phyloP scores from a whole-genome alignment of 2,329 filamentous ascomycete genomes.

The Neonectria faginata region DNA sequence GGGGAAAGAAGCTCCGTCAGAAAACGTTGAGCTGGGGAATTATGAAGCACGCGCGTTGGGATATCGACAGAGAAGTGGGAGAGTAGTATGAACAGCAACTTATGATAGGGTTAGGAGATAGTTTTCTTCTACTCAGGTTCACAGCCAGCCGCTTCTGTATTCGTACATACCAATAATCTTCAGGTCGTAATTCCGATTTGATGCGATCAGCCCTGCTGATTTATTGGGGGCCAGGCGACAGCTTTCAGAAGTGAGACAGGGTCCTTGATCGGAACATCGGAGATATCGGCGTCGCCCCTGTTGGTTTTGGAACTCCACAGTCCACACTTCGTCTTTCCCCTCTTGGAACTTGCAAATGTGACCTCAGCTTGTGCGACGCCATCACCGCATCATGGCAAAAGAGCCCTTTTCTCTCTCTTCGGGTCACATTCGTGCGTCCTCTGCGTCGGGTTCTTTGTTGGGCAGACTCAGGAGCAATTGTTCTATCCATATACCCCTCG shows the following conservation, averaged over 20 bases:
- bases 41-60: slow-evolving; percentile 30
- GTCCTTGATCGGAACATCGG: not conserved
- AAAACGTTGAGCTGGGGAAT: slow-evolving; percentile 23
- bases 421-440: not conserved
- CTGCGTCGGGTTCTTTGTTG: not conserved
- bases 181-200: not conserved
- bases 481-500: not conserved
- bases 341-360: not conserved
- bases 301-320: not conserved
- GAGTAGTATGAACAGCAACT: slow-evolving; percentile 14
- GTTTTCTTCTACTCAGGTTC: too few species aligned
- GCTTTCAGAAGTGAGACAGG: not conserved
- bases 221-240: not conserved
- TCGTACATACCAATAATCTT: not conserved
- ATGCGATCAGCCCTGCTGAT: not conserved
- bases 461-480: not conserved
- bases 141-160: too few species aligned
- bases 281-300: not conserved
- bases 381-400: not conserved
- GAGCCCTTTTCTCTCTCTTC: not conserved
- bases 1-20: slow-evolving; percentile 54
- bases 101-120: too few species aligned
- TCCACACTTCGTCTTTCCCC: not conserved
- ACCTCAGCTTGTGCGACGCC: not conserved
- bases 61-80: slow-evolving; percentile 33